A percentile compares a stretch with the other conserved stretches of the same genome.
Conservation (phyloP, 805 yeast species). For the Ogataea trehalophila region DNA sequence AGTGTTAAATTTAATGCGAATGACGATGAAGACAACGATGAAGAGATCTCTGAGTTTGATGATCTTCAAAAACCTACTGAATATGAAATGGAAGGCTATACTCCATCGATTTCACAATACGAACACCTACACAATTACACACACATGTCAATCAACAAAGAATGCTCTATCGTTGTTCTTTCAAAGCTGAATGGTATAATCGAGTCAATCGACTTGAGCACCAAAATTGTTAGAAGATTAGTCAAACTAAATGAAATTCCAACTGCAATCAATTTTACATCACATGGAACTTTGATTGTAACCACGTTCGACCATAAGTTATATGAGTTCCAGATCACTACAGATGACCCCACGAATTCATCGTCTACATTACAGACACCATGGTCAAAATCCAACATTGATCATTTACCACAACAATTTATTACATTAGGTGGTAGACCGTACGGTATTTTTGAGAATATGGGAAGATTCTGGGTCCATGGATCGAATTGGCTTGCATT, state of each 20-base stretch:
- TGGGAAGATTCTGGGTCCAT: slow-evolving; percentile 70
- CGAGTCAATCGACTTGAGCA: slow-evolving; percentile 39
- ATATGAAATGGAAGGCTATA: slow-evolving; percentile 27
- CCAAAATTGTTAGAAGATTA: slow-evolving; percentile 35
- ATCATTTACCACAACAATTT: slow-evolving; percentile 65
- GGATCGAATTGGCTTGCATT: slow-evolving; percentile 79
- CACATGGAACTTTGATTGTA: slow-evolving; percentile 46
- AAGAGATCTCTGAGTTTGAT: slow-evolving; percentile 32
- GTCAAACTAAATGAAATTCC: slow-evolving; percentile 58
- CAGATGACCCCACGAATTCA: slow-evolving; percentile 1
- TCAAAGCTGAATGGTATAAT: slow-evolving; percentile 64
- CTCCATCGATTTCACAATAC: not conserved
- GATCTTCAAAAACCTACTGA: slow-evolving; percentile 32
- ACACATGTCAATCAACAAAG: slow-evolving; percentile 43
- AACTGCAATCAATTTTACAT: slow-evolving; percentile 56
- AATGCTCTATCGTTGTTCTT: slow-evolving; percentile 45
- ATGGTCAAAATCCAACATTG: slow-evolving; percentile 81
- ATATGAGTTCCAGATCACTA: slow-evolving; percentile 53
- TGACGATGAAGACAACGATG: slow-evolving; percentile 32
- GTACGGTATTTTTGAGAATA: slow-evolving; percentile 55
- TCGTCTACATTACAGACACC: slow-evolving; percentile 42
- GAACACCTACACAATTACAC: slow-evolving; percentile 46
- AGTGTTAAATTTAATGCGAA: slow-evolving; percentile 34
- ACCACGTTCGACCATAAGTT: slow-evolving; percentile 72
- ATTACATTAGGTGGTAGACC: slow-evolving; percentile 58